phyloP scores from a whole-genome alignment of 176 grass and related monocot species.

The Zea mays region DNA sequence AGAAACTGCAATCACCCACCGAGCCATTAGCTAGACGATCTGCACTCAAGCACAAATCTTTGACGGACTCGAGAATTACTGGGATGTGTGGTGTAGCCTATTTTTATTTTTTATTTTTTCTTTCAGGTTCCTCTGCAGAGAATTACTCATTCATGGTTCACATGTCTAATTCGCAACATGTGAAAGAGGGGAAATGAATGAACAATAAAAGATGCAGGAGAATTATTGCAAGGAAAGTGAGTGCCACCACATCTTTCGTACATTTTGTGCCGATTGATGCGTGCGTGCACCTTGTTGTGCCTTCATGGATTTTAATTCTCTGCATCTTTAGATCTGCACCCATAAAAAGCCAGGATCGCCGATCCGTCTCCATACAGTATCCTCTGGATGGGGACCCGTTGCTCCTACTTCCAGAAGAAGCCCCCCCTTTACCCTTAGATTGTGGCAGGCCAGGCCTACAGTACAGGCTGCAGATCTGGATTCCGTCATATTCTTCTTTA shows the following conservation, averaged over 20 bases:
- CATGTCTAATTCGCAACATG: neutral
- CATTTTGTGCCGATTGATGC: neutral
- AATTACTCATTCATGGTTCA: neutral
- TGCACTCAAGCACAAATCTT: slow-evolving; percentile 16
- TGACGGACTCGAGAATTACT: slow-evolving; percentile 13
- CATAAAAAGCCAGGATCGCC: slow-evolving; percentile 8
- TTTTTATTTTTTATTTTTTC: neutral
- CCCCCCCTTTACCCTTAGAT: neutral
- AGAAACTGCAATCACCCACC: slow-evolving; percentile 23
- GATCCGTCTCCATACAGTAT: slow-evolving; percentile 12
- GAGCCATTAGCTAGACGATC: slow-evolving; percentile 20
- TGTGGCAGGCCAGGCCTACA: neutral
- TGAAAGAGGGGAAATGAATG: neutral
- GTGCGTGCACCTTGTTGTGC: neutral
- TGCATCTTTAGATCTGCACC: slow-evolving; percentile 1
- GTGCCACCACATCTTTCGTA: neutral
- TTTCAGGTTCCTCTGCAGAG: neutral
- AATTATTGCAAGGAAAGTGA: slow-evolving; percentile 20
- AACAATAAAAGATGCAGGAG: neutral
- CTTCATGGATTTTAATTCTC: neutral
- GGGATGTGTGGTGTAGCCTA: neutral
- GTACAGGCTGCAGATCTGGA: slow-evolving; percentile 21
- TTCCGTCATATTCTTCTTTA: neutral
- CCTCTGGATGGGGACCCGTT: neutral
- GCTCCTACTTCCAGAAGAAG: neutral